A percentile compares a stretch with the other conserved stretches of the same genome.
These are phyloP conservation scores for Scutellaria baicalensis DNA, from an alignment of 257 asterid species.

Conservation along the genomic window DNA sequence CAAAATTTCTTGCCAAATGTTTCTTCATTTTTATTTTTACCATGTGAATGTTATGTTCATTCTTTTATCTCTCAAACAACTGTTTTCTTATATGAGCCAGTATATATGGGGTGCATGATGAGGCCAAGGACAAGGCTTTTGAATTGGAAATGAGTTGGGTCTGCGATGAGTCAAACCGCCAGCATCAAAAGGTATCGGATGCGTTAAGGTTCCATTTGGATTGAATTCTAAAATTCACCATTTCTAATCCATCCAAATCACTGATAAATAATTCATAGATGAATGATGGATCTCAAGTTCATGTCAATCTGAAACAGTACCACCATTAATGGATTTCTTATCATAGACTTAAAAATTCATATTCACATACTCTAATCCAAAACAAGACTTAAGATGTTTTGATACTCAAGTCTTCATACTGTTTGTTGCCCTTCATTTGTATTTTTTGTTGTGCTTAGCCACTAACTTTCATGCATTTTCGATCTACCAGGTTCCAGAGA, in stretches of 20 bases:
- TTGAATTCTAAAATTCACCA: background rate
- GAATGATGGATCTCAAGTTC: too few relatives aligned
- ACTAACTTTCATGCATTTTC: background rate
- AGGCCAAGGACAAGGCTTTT: constrained; percentile 90
- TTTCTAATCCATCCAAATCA: too few relatives aligned
- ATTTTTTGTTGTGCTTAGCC: background rate
- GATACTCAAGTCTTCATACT: background rate
- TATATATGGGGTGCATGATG: constrained; percentile 82
- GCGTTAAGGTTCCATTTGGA: background rate
- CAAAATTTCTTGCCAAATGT: background rate
- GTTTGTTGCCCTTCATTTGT: background rate
- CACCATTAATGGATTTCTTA: too few relatives aligned
- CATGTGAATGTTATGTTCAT: background rate
- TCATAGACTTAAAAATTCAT: too few relatives aligned
- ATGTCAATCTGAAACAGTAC: too few relatives aligned
- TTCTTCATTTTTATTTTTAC: background rate
- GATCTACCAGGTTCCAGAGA: constrained; percentile 50
- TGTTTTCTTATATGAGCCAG: constrained; percentile 28
- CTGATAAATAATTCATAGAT: too few relatives aligned
- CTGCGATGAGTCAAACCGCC: constrained; percentile 80
- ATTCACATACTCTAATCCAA: too few relatives aligned
- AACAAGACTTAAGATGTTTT: too few relatives aligned
- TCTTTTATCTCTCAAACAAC: background rate
- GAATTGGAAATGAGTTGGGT: constrained; percentile 91
- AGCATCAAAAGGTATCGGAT: constrained; percentile 62